A percentile compares a stretch with the other conserved stretches of the same genome.
Conservation (phyloP, 805 yeast genomes). For the Crinitomyces ghanaensis region DNA sequence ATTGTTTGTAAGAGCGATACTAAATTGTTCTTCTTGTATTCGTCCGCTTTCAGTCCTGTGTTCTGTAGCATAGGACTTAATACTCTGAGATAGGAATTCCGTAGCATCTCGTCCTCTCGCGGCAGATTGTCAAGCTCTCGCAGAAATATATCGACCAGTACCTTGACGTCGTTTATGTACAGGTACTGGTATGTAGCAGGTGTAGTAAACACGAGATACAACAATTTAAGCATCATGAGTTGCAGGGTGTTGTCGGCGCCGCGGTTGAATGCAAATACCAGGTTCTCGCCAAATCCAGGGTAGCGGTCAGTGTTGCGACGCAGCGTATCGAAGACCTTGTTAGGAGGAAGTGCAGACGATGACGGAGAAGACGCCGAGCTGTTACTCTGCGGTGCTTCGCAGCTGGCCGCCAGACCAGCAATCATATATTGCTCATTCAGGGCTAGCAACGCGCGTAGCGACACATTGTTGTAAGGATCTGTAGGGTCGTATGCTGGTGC, state of each 20-base stretch:
- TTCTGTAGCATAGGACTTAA: constrained; percentile 57
- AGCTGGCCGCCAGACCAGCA: constrained; percentile 24
- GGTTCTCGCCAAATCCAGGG: constrained; percentile 51
- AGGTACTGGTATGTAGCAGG: constrained; percentile 53
- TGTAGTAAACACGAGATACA: constrained; percentile 63
- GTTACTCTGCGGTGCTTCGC: no score
- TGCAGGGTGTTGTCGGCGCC: constrained; percentile 56
- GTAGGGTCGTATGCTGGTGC: constrained; percentile 29
- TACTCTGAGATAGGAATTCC: constrained; percentile 65
- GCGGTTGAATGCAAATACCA: constrained; percentile 68
- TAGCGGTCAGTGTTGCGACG: constrained; percentile 33
- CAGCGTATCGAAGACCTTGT: constrained; percentile 48
- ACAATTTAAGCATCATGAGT: constrained; percentile 65
- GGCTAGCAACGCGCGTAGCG: constrained; percentile 59
- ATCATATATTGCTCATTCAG: constrained; percentile 86
- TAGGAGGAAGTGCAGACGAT: no score
- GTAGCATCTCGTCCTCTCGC: constrained; percentile 42
- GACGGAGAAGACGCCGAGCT: no score
- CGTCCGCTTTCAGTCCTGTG: constrained; percentile 45
- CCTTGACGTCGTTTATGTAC: constrained; percentile 75
- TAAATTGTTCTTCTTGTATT: constrained; percentile 49
- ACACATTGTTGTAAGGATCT: constrained; percentile 51
- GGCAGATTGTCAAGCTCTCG: constrained; percentile 68
- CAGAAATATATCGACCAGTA: constrained; percentile 69
- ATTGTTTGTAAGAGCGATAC: constrained; percentile 40